Evolutionary conservation across 2,329 filamentous ascomycete genomes (phyloP), one percentile per base, ranked within the genome.

Genomic region (Epicoccum sorghinum): DNA sequence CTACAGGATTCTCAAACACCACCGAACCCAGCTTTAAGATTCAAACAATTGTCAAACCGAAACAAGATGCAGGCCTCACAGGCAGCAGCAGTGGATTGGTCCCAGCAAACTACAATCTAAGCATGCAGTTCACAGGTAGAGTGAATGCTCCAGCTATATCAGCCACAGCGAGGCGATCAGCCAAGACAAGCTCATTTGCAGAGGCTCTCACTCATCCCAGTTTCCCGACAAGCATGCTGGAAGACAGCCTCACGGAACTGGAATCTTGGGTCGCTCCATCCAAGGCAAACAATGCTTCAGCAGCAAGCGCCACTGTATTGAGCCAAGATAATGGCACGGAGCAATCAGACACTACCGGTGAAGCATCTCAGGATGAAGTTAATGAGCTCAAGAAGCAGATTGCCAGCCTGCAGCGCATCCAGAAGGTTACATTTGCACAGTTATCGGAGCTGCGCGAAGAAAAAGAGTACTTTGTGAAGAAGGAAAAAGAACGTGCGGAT

Each of bases 21-120:
- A 52, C 45, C 14, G 62, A 67, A 53, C 59, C 64, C 65, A 68
- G 82, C 2, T 81, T 84, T 61, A 79, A 83, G 13, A 75, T 83
- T 22, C 77, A 80, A 46, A 83, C 82, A 1, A 82, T 97, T 23
- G 82, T 93, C 56, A 97, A 96, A 78, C 93, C 93, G n/a, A 87
- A 86, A 58, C 82, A 89, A 56, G 86, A 82, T 44, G 82, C 84
- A n/a, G 75, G 75, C 30, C 61, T 74, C 47, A 62, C 63, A 10
- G 64, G 58, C 9, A 65, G 65, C 51, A 61, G 60, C 25, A 68
- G 57, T 52, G 76, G 75, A 8, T 58, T 69, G 18, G 72, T 81
- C 7, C 79, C 79, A 57, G 80, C 83, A 35, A 83, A 82, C 58
- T 91, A 93, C 69, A 82, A 82, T 4, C 80, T 91, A 57, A 87